Conservation (phyloP, 2,329 filamentous ascomycete species). For the Fusarium sp. region DNA sequence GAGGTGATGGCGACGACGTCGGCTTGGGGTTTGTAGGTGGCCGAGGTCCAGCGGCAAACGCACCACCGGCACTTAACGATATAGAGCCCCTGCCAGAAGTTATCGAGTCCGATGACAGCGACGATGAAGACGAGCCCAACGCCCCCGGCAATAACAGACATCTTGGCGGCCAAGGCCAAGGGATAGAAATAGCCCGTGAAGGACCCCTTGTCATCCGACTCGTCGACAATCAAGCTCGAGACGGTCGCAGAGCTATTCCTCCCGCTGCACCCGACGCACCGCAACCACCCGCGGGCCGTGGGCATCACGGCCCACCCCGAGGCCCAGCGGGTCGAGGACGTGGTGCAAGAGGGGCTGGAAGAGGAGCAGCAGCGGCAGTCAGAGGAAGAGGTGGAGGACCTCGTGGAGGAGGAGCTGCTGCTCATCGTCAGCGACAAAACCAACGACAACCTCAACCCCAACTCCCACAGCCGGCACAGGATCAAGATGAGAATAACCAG, state of each 20-base stretch:
- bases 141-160: constrained; percentile 45
- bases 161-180: constrained; percentile 49
- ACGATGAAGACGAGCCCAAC: constrained; percentile 51
- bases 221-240: constrained; percentile 57
- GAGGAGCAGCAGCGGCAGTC: constrained; percentile 30
- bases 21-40: constrained; percentile 63
- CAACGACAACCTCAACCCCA: constrained; percentile 44
- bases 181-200: constrained; percentile 67
- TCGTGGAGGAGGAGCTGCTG: constrained; percentile 46
- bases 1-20: constrained; percentile 77
- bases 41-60: constrained; percentile 35
- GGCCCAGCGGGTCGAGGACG: constrained; percentile 44
- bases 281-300: constrained; percentile 48
- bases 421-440: constrained; percentile 43
- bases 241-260: constrained; percentile 48
- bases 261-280: constrained; percentile 52
- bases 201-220: constrained; percentile 71
- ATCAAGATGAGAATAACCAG: constrained; percentile 40
- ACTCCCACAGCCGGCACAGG: constrained; percentile 44
- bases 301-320: constrained; percentile 44
- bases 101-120: constrained; percentile 54
- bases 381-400: constrained; percentile 49
- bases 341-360: constrained; percentile 41
- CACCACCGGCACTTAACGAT: constrained; percentile 31
- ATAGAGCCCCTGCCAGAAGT: constrained; percentile 44